Evolutionary conservation across 768 basidiomycete genomes (phyloP), one percentile per base, ranked within the genome.

Genomic region (Scleroderma bovista): DNA sequence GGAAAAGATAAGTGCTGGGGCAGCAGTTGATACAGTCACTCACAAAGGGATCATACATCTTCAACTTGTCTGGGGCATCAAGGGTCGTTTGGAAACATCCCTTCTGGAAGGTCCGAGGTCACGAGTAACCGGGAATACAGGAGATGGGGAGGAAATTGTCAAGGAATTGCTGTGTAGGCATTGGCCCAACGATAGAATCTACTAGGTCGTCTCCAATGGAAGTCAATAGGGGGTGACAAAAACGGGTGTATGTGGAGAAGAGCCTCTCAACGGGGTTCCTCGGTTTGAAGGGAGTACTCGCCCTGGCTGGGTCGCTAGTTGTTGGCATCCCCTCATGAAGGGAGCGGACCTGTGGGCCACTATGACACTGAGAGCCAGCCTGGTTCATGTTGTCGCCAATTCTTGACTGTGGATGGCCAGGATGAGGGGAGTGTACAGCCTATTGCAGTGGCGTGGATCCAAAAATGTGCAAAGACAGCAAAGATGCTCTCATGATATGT

Each of bases 111-210:
- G 19, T 39, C 19, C 8, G 6, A 11, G 5, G 8, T 39, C 8
- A 32, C 24, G 15, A 19, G 20, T 26, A 40, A 13, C 17, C 20
- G 5, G 42, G 23, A 26, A 48, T 40, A 17, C 23, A n/a, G 31
- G 8, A 15, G 5, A 3, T 8, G n/a, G 44, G 52, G 5, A 53
- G 47, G 31, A 53, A 49, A 7, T 20, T 31, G 7, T 50, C 37
- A 13, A 53, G 32, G 24, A 53, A 53, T 6, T 44, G 36, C 37
- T 36, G 33, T 2, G 23, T 22, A 34, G 47, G 52, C 47, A 53
- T 49, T 8, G 38, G 52, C 16, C 52, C 43, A 38, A 49, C 37
- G 5, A 53, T 2, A 11, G 9, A 12, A 22, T 11, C 9, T 11
- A 15, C 40, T 43, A 53, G 49, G n/a, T 46, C 19, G 17, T 44